These are phyloP conservation scores for Kodamaea jinghongensis DNA, from an alignment of 805 yeast species.

Conservation along the genomic window DNA sequence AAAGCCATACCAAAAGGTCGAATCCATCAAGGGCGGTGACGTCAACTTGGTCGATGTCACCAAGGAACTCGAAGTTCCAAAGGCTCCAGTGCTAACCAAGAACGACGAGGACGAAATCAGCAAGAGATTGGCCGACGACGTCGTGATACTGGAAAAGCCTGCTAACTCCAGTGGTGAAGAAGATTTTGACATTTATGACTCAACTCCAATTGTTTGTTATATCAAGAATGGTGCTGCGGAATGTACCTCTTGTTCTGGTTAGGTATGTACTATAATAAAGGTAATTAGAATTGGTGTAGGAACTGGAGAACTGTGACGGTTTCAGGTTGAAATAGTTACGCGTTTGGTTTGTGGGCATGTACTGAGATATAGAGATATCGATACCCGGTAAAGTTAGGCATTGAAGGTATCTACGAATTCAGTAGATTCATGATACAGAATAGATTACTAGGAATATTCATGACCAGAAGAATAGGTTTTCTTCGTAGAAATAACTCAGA, in stretches of 20 bases:
- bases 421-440: too few species aligned
- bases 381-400: too few species aligned
- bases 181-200: slow-evolving; percentile 31
- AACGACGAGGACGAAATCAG: slow-evolving; percentile 6
- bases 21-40: slow-evolving; percentile 9
- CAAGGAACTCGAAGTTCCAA: slow-evolving; percentile 4
- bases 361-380: too few species aligned
- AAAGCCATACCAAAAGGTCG: slow-evolving; percentile 20
- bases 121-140: slow-evolving; percentile 9
- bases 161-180: slow-evolving; percentile 9
- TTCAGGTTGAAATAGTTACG: too few species aligned
- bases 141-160: slow-evolving; percentile 11
- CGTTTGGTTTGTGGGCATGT: too few species aligned
- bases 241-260: slow-evolving; percentile 27
- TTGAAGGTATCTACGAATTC: too few species aligned
- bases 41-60: slow-evolving; percentile 8
- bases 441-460: too few species aligned
- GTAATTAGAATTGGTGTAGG: too few species aligned
- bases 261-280: slow-evolving; percentile 4
- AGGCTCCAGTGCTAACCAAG: slow-evolving; percentile 8
- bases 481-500: too few species aligned
- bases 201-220: slow-evolving; percentile 33
- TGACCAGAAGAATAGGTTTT: too few species aligned
- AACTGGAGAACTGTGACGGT: too few species aligned
- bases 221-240: slow-evolving; percentile 19